Evolutionary conservation across 345 rosid genomes (phyloP), one percentile per base, ranked within the genome.

Genomic region (Moringa oleifera): DNA sequence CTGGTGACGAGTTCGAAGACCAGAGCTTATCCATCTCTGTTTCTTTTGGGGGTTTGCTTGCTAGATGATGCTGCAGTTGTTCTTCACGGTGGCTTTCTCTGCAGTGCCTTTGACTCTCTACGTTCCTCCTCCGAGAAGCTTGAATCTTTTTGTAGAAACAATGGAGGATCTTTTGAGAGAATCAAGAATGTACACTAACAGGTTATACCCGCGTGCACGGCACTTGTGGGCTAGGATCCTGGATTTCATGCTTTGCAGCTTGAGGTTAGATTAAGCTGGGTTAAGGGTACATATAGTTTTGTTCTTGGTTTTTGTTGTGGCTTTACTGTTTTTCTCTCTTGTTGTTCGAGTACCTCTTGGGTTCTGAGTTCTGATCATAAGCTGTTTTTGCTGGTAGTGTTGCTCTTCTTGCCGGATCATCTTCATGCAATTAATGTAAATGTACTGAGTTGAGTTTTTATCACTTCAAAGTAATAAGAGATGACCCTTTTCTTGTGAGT

Each of bases 31-130:
- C 33, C 8, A 3, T 28, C 33, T 28, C 33, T 28, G 3, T 28
- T 28, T 28, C 33, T 28, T 28, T 28, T 28, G 33, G 3, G 33
- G 33, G 33, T 28, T 28, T 28, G 47, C 17, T 41, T 41, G 0
- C 49, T 3, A 31, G 13, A 10, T 8, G 46, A 79, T 84, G 89
- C 31, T 92, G 77, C 93, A 87, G 82, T 46, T 92, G 68, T 76
- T 92, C 53, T 85, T 82, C 69, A 85, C 96, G 51, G 71, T 92
- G 59, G 96, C 91, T n/a, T 89, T 92, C 77, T 89, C 98, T 28
- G 98, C 95, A 17, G 82, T 75, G 68, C 98, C 98, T 37, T 75
- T 92, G 82, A 87, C 85, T 24, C 77, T 92, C 55, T 92, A 89
- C 53, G 64, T 89, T 67, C 98, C 97, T 18, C 98, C 97, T 16